Evolutionary conservation across 768 basidiomycete species (phyloP), one percentile per base, ranked within the genome.

Genomic region (Coprinellus aureogranulatus): DNA sequence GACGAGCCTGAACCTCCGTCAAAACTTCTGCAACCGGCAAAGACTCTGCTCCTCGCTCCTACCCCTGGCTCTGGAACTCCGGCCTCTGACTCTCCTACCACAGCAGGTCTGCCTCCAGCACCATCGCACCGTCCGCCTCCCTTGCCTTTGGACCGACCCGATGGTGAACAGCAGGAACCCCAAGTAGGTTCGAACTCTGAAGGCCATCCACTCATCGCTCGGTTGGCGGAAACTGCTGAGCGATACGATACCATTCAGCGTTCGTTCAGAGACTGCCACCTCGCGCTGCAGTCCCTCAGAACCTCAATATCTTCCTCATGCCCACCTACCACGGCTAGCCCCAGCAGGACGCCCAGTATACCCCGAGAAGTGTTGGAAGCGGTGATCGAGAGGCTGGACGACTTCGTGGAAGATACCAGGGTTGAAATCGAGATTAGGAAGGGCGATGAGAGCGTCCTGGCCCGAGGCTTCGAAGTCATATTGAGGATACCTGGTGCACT

Each of bases 381-480:
- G 0, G 86, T 84, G 4, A 70, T 89, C 18, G 76, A 82, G 25
- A 77, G 90, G 8, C 75, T 94, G 42, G 77, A 84, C 53, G 89
- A 94, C 66, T 89, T 81, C 65, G 82, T 82, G 4, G 91, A 92
- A 66, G 91, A 92, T 61, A 84, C 84, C 1, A 83, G 89, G 1
- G 91, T 94, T 10, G 91, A 93, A 66, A 72, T 94, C 22, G 91
- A 93, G 71, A 92, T 93, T 40, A 81, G 84, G 23, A 72, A 86
- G 10, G 81, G 87, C 2, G 91, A 94, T 65, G 90, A 90, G 60
- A 79, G 77, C 11, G 77, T 92, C 14, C 75, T 87, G 0, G 74
- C 76, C 6, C 78, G 77, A 8, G 90, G 90, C 2, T 92, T 85
- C 58, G 83, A 86, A 62, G 84, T 87, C 0, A 67, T 91, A n/a